Evolutionary conservation across 768 basidiomycete species (phyloP).

Genomic region (Rossbeevera mucosa): DNA sequence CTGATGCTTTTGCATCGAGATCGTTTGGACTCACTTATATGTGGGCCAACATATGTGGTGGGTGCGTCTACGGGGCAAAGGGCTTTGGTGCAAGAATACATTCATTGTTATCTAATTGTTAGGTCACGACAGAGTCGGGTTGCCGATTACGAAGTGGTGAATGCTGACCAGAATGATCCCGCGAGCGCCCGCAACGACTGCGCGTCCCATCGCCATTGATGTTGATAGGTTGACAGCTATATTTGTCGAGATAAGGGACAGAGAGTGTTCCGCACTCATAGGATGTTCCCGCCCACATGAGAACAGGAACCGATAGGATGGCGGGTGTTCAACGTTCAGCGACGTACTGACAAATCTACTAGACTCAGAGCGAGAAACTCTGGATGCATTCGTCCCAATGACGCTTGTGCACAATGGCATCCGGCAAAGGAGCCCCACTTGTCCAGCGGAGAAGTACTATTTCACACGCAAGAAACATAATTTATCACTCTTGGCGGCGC

Average conservation of each 20-base stretch:
- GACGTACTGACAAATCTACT: not conserved
- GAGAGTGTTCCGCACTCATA: not conserved
- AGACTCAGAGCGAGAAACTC: not conserved
- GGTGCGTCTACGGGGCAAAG: too few species aligned
- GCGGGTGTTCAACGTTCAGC: not conserved
- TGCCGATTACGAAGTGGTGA: not conserved
- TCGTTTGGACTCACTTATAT: not conserved
- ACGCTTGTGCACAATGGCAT: too few species aligned
- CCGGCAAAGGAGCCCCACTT: not conserved
- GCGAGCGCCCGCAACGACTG: not conserved
- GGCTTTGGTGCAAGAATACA: too few species aligned
- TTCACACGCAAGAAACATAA: not conserved
- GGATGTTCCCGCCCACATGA: not conserved
- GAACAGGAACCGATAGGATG: not conserved
- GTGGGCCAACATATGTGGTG: too few species aligned
- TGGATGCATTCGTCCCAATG: too few species aligned
- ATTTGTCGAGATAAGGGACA: not conserved
- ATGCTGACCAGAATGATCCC: not conserved
- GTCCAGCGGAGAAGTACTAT: not conserved
- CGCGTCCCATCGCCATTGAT: not conserved
- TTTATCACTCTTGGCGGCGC: slow-evolving; percentile 8
- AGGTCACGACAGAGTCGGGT: too few species aligned
- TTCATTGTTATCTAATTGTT: too few species aligned
- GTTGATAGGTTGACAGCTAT: not conserved
- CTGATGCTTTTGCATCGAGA: too few species aligned